Conservation (phyloP, 257 asterid genomes). For the Knoxia roxburghii region DNA sequence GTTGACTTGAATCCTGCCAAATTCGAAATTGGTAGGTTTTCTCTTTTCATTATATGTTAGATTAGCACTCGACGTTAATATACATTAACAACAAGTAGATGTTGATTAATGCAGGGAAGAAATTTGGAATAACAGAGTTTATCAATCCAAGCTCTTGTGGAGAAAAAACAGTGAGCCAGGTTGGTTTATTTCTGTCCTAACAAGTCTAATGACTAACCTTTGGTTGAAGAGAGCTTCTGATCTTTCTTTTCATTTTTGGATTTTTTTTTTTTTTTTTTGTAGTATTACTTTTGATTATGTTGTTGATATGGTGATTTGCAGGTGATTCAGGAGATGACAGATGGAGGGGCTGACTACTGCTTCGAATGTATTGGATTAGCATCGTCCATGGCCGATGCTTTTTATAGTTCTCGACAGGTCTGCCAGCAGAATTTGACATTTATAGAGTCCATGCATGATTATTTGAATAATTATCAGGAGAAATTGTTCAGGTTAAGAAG, state of each 20-base stretch:
- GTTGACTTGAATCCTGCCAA: constrained; percentile 32
- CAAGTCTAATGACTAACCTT: too few relatives aligned
- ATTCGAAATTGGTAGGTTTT: constrained; percentile 26
- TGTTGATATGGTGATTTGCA: not conserved
- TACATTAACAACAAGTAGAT: too few relatives aligned
- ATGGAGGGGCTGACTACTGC: constrained; percentile 35
- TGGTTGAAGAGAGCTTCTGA: too few relatives aligned
- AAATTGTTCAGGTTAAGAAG: not conserved
- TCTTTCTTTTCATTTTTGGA: too few relatives aligned
- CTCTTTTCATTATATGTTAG: not conserved
- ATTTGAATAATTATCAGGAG: too few relatives aligned
- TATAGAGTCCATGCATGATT: not conserved
- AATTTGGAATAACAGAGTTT: constrained; percentile 38
- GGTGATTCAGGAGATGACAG: constrained; percentile 32
- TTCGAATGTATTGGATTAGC: constrained; percentile 32
- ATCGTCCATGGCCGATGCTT: constrained; percentile 26
- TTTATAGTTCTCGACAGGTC: constrained; percentile 19
- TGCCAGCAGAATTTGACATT: not conserved
- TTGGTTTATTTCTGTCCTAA: not conserved
- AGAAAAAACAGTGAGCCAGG: constrained; percentile 32
- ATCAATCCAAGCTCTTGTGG: constrained; percentile 28
- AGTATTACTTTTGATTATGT: too few relatives aligned
- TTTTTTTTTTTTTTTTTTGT: too few relatives aligned
- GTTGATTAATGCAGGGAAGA: constrained; percentile 20
- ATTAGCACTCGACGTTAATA: too few relatives aligned